Percentiles rank a stretch among this genome's conserved stretches.
phyloP scores from a whole-genome alignment of 164 flowering plant genomes.

The Euptelea pleiosperma region DNA sequence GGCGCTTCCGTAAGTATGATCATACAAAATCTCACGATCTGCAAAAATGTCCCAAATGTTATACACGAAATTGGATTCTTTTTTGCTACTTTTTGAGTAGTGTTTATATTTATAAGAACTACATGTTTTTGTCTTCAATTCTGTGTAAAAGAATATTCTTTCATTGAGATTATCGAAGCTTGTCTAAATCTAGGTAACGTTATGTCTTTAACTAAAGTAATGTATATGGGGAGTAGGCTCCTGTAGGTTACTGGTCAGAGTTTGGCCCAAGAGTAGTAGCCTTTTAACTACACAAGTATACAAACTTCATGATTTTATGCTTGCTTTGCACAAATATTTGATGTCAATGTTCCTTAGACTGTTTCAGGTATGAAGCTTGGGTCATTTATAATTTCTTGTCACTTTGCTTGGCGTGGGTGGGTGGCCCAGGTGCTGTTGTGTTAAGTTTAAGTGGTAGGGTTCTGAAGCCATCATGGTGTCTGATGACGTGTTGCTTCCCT shows the following conservation, averaged over 20 bases:
- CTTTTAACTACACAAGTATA: neutral
- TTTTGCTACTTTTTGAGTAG: neutral
- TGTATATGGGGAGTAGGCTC: neutral
- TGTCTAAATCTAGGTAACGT: too few species aligned
- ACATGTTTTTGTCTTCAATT: neutral
- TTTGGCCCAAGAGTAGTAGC: neutral
- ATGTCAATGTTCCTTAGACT: constrained; percentile 12
- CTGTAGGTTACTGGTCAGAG: neutral
- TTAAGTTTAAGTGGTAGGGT: constrained; percentile 76
- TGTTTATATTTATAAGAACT: neutral
- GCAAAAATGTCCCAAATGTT: neutral
- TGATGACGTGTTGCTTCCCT: constrained; percentile 97
- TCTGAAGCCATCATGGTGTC: constrained; percentile 74
- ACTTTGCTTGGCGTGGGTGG: constrained; percentile 97
- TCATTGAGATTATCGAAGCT: too few species aligned
- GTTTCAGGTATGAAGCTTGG: constrained; percentile 97
- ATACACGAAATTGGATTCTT: neutral
- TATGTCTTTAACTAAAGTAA: too few species aligned
- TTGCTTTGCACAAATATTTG: neutral
- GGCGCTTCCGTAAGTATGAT: neutral
- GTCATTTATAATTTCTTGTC: constrained; percentile 94
- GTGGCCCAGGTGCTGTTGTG: constrained; percentile 98
- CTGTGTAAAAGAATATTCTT: too few species aligned
- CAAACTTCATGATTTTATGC: neutral
- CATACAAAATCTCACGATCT: neutral